Evolutionary conservation across 2,329 filamentous ascomycete genomes (phyloP).

Genomic region (Scopulariopsis brevicaulis): DNA sequence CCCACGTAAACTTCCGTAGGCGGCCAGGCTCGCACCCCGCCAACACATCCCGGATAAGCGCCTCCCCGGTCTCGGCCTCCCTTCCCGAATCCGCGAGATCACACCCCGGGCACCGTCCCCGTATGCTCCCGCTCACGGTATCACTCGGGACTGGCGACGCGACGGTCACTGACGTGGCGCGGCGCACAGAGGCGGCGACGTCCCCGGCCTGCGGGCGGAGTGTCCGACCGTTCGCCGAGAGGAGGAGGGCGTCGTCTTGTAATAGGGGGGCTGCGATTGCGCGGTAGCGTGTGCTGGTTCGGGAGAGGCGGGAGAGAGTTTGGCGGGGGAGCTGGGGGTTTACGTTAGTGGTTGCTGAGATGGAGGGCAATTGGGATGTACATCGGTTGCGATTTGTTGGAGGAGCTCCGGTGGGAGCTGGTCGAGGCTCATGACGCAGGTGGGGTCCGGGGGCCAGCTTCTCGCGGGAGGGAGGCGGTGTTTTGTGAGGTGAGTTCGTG

Average conservation of each 20-base stretch:
- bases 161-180: neutral
- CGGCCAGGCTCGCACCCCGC: neutral
- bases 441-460: no score
- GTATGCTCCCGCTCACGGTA: neutral
- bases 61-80: neutral
- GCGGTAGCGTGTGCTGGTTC: neutral
- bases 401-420: neutral
- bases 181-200: neutral
- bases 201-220: neutral
- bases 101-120: neutral
- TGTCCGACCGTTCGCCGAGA: neutral
- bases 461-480: no score
- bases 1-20: constrained; percentile 2
- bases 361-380: neutral
- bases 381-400: neutral
- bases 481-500: no score
- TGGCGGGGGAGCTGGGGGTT: neutral
- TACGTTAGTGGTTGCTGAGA: neutral
- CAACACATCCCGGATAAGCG: neutral
- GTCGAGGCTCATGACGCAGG: neutral
- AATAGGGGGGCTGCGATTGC: neutral
- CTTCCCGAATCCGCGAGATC: neutral
- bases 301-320: neutral
- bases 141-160: neutral
- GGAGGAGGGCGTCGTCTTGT: neutral